Conservation (phyloP, 2,329 filamentous ascomycete genomes). For the Neonectria magnoliae region DNA sequence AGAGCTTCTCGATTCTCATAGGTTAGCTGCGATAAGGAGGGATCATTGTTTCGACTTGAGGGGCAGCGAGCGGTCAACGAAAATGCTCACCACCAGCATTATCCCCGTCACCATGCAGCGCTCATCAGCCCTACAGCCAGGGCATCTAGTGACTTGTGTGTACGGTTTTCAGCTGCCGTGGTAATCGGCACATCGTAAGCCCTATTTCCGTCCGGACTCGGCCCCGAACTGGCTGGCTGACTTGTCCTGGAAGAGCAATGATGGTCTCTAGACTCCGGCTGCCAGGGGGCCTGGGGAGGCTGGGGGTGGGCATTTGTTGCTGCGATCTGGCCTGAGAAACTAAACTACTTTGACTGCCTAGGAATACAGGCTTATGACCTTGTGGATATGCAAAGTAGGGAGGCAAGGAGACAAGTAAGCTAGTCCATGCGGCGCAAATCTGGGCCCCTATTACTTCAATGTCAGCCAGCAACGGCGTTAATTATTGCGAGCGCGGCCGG, state of each 20-base stretch:
- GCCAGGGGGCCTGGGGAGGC: background rate
- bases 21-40: constrained; percentile 2
- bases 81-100: constrained; percentile 20
- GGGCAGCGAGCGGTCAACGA: constrained; percentile 33
- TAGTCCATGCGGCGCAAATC: constrained; percentile 10
- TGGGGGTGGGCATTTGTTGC: constrained; percentile 4
- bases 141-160: background rate
- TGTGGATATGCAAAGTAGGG: background rate
- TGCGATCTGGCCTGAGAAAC: constrained; percentile 25
- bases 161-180: constrained; percentile 10
- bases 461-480: constrained; percentile 4
- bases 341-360: too few relatives aligned
- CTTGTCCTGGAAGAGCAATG: constrained; percentile 13
- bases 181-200: background rate
- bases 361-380: background rate
- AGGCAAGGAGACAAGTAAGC: background rate
- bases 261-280: background rate
- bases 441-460: background rate
- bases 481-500: constrained; percentile 2
- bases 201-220: background rate
- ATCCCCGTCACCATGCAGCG: constrained; percentile 18
- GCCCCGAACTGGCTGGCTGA: constrained; percentile 4
- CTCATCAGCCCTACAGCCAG: constrained; percentile 39
- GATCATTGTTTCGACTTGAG: constrained; percentile 15
- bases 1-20: constrained; percentile 3